Conservation (phyloP, 257 asterid genomes). For the Solanum microdontum region DNA sequence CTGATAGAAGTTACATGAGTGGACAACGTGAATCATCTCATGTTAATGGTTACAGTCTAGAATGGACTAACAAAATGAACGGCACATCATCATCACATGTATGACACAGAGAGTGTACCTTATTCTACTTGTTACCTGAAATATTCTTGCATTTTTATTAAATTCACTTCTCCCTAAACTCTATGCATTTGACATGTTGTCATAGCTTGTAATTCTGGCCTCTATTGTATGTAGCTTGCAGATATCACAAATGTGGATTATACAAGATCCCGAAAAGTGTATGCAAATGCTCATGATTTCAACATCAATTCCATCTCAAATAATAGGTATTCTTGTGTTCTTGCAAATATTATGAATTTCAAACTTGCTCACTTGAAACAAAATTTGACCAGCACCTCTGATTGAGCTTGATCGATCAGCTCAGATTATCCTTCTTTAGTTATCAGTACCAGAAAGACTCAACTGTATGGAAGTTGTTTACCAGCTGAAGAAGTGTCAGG, state of each 20-base stretch:
- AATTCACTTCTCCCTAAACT: background rate
- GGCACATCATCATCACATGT: constrained; percentile 17
- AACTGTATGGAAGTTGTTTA: background rate
- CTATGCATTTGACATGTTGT: background rate
- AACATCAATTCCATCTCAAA: constrained; percentile 81
- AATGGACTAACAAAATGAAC: constrained; percentile 32
- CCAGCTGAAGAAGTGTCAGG: background rate
- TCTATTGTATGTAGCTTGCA: background rate
- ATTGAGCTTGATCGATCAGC: background rate
- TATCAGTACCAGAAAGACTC: background rate
- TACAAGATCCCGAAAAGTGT: constrained; percentile 73
- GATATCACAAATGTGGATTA: background rate
- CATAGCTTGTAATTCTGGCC: background rate
- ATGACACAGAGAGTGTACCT: constrained; percentile 34
- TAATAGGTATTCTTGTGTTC: constrained; percentile 39
- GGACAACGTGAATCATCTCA: constrained; percentile 27
- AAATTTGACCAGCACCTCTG: background rate
- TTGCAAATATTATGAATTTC: background rate
- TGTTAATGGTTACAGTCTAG: constrained; percentile 34
- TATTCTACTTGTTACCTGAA: background rate
- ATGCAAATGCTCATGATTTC: constrained; percentile 86
- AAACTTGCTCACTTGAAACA: background rate
- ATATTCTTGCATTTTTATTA: background rate
- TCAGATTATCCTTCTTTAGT: background rate
- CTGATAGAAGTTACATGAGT: constrained; percentile 39